Evolutionary conservation across 257 asterid genomes (phyloP), one percentile per base, ranked within the genome.

Genomic region (Petunia secreta): DNA sequence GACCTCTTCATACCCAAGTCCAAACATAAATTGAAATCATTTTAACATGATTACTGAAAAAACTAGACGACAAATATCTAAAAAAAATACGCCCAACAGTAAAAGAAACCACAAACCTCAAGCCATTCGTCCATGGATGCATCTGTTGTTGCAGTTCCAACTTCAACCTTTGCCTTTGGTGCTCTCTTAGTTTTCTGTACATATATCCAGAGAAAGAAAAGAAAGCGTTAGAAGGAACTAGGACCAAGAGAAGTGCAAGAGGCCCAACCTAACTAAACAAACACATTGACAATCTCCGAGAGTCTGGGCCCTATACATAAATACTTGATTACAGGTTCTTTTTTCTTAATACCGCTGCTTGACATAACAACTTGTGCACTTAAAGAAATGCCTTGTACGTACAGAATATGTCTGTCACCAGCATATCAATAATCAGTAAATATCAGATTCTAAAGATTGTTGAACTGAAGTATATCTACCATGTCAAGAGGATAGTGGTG

Each of bases 121-220:
- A 96, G 87, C 99, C 98, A 96, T 84, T 96, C 99, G 75, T 94
- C 98, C 89, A 87, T 88, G 44, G 95, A 88, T 83, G 95, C 90
- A 88, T 92, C 97, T 64, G 94, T 92, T 79, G 97, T 91, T 59
- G 90, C 91, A 57, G 98, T 96, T 85, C 99, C 99, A 85, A 94
- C 97, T 89, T 96, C 99, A 84, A 92, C 98, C 92, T 79, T 79
- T 52, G 82, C 55, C 76, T 96, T 96, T 38, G 98, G 89, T 2
- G 96, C 89, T 87, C 90, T 92, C 91, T 94, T 96, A 74, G 94
- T 87, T 91, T 94, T 96, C 99, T 96, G 81, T 16, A n/a, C 63
- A 38, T 73, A 3, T 34, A 73, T 50, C 77, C 52, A 73, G 25
- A 14, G 62, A 34, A 5, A 50, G 13, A 73, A 50, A 50, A 34